phyloP scores from a whole-genome alignment of 345 rosid genomes.

The Euphorbia tirucalli region DNA sequence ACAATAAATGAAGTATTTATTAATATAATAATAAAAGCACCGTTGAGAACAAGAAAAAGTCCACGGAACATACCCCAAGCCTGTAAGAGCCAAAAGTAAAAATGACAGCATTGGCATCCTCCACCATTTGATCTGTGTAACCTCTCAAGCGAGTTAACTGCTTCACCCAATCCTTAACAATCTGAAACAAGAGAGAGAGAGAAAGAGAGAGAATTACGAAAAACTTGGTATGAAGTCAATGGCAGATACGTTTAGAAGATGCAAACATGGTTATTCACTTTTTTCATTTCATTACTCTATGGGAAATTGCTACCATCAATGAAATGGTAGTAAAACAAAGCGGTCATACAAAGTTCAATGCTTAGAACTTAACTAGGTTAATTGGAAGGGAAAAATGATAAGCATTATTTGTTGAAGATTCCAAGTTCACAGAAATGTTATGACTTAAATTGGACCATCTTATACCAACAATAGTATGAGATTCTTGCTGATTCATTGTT shows the following conservation, averaged over 20 bases:
- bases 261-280: not conserved
- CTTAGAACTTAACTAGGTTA: not conserved
- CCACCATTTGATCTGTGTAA: constrained; percentile 85
- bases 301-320: not conserved
- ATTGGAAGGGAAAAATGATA: not conserved
- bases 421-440: not conserved
- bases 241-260: not conserved
- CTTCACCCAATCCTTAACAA: constrained; percentile 85
- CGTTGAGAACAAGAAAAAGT: constrained; percentile 9
- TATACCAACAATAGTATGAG: not conserved
- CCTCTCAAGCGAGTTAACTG: constrained; percentile 65
- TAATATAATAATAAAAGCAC: not conserved
- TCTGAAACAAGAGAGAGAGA: constrained; percentile 30
- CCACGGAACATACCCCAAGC: constrained; percentile 61
- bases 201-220: not conserved
- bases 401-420: not conserved
- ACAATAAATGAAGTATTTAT: not conserved
- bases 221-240: not conserved
- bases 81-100: constrained; percentile 94
- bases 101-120: constrained; percentile 86
- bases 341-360: not conserved
- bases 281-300: not conserved
- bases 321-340: not conserved
- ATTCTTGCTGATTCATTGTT: not conserved
- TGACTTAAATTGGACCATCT: not conserved